Conservation (phyloP, 1,139 yeast species). For the Pichia sp. region DNA sequence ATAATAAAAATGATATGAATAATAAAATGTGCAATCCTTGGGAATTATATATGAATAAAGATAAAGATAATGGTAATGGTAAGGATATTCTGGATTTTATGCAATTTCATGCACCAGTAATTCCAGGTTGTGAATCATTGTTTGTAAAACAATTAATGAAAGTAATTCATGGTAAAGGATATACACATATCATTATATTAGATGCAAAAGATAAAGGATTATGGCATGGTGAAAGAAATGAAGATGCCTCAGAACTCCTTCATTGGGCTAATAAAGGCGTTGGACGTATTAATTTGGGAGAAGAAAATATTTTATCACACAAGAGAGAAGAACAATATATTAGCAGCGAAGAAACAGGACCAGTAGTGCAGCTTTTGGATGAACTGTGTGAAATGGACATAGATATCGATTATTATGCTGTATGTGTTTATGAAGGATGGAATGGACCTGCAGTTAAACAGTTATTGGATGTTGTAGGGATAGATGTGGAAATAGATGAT, state of each 20-base stretch:
- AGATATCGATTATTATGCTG: constrained; percentile 8
- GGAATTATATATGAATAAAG: constrained; percentile 23
- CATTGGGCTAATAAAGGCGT: constrained; percentile 5
- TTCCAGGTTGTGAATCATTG: constrained; percentile 52
- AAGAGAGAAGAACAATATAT: no score
- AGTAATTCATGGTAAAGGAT: constrained; percentile 41
- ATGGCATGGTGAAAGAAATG: constrained; percentile 3
- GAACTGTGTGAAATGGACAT: constrained; percentile 1
- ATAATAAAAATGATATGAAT: no score
- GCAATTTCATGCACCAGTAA: constrained; percentile 80
- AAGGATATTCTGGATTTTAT: constrained; percentile 31
- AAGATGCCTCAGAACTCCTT: not conserved
- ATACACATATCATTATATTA: constrained; percentile 48
- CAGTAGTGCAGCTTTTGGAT: constrained; percentile 1
- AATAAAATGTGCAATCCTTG: constrained; percentile 1
- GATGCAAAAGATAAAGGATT: constrained; percentile 71
- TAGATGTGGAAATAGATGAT: not conserved
- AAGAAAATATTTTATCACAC: not conserved
- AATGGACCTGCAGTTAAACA: constrained; percentile 8
- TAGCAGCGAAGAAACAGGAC: not conserved
- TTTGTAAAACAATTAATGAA: constrained; percentile 50
- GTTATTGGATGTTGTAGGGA: constrained; percentile 1
- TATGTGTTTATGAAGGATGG: constrained; percentile 15
- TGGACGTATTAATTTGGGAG: not conserved
- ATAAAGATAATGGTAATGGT: constrained; percentile 1